A percentile compares a stretch with the other conserved stretches of the same genome.
These are phyloP conservation scores for Apiotrichum brassicae DNA, from an alignment of 1,284 basidiomycete genomes.

Conservation along the genomic window DNA sequence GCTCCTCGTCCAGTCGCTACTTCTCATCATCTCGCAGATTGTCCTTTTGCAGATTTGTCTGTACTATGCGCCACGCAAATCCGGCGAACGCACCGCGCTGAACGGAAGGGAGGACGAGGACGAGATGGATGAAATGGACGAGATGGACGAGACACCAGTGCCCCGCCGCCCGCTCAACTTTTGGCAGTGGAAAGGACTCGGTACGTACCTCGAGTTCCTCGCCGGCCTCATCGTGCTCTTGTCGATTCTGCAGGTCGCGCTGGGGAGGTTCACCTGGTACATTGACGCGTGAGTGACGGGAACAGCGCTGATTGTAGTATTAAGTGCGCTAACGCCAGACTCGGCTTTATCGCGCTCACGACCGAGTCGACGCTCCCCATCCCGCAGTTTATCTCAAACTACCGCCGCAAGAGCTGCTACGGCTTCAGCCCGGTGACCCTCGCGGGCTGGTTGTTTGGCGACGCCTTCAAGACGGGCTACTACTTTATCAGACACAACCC, in stretches of 20 bases:
- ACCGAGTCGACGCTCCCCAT: constrained; percentile 52
- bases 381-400: constrained; percentile 52
- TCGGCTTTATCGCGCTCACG: constrained; percentile 51
- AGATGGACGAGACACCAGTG: background rate
- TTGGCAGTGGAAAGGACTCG: constrained; percentile 49
- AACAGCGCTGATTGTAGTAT: too few relatives aligned
- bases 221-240: constrained; percentile 46
- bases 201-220: constrained; percentile 50
- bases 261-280: constrained; percentile 43
- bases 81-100: too few relatives aligned
- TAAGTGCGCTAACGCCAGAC: constrained; percentile 32
- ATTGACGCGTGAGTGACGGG: constrained; percentile 34
- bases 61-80: constrained; percentile 38
- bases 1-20: constrained; percentile 48
- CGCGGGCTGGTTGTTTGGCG: constrained; percentile 48
- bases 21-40: constrained; percentile 50
- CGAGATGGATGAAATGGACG: too few relatives aligned
- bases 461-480: constrained; percentile 48
- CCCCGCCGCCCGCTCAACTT: constrained; percentile 42
- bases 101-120: too few relatives aligned
- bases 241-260: constrained; percentile 33
- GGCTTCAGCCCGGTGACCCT: constrained; percentile 50
- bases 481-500: constrained; percentile 49
- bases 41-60: constrained; percentile 51
- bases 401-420: constrained; percentile 48